Percentiles rank a stretch among this genome's conserved stretches.
Conservation (phyloP, 305 asterid genomes). For the Ajuga reptans region DNA sequence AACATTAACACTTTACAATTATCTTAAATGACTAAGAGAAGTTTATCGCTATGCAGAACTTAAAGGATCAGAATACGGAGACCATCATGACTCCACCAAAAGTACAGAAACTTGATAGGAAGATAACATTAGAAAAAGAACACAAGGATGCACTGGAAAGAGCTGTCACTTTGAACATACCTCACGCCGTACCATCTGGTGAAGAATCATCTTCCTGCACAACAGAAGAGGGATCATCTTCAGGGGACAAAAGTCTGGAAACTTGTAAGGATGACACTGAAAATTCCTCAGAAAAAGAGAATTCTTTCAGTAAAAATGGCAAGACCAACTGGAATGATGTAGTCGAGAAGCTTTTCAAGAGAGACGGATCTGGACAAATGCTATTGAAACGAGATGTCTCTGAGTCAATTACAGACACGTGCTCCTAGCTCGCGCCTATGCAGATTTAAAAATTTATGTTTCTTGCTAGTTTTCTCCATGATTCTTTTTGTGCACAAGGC, state of each 20-base stretch:
- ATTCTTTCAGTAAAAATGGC: slow-evolving; percentile 24
- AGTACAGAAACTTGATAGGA: slow-evolving; percentile 53
- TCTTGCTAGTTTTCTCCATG: background rate
- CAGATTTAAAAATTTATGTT: background rate
- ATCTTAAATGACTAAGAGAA: background rate
- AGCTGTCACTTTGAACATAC: slow-evolving; percentile 80
- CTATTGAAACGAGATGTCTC: slow-evolving; percentile 35
- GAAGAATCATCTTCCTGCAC: slow-evolving; percentile 29
- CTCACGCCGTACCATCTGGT: slow-evolving; percentile 49
- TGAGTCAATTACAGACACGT: slow-evolving; percentile 11
- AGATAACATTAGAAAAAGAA: slow-evolving; percentile 63
- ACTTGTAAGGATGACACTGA: slow-evolving; percentile 22
- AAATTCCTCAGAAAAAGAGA: slow-evolving; percentile 20
- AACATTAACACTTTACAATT: no score
- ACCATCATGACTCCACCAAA: slow-evolving; percentile 53
- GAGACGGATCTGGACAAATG: slow-evolving; percentile 41
- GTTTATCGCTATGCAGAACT: slow-evolving; percentile 32
- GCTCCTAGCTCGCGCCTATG: background rate
- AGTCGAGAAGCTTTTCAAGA: slow-evolving; percentile 51
- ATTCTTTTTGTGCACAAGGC: slow-evolving; percentile 16
- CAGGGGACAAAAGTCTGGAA: slow-evolving; percentile 24
- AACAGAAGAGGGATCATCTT: slow-evolving; percentile 36
- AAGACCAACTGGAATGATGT: slow-evolving; percentile 69
- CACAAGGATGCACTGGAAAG: slow-evolving; percentile 88
- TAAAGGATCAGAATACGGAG: slow-evolving; percentile 39